A percentile compares a stretch with the other conserved stretches of the same genome.
Evolutionary conservation across 2,329 filamentous ascomycete species (phyloP).

Genomic region (Botrytis aclada): DNA sequence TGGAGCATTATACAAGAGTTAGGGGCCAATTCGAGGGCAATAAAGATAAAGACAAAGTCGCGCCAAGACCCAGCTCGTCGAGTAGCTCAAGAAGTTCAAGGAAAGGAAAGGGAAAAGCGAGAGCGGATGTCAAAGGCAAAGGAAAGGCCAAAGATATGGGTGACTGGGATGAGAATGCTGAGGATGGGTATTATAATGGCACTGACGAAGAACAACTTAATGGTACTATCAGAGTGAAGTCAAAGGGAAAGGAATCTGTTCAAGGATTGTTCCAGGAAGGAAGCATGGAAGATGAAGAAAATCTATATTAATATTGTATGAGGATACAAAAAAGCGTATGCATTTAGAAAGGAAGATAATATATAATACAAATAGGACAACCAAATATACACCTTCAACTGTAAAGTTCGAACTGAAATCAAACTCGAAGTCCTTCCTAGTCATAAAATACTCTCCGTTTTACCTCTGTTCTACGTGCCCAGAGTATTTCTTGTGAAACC

Average conservation of each 20-base stretch:
- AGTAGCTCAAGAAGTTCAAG: conserved; percentile 22
- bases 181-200: conserved; percentile 26
- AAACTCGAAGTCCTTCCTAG: not conserved
- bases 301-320: conserved; percentile 35
- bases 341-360: not conserved
- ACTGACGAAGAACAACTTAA: conserved; percentile 18
- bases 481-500: not conserved
- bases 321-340: not conserved
- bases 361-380: not conserved
- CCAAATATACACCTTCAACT: not conserved
- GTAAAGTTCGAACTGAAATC: not conserved
- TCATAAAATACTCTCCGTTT: not conserved
- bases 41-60: conserved; percentile 38
- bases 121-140: conserved; percentile 26
- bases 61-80: conserved; percentile 9
- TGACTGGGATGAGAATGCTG: conserved; percentile 37
- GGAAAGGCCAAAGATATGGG: conserved; percentile 42
- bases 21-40: conserved; percentile 75
- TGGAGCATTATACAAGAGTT: conserved; percentile 86
- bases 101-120: conserved; percentile 30
- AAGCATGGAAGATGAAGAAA: conserved; percentile 37
- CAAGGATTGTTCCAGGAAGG: conserved; percentile 26
- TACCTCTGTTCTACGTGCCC: too few species aligned
- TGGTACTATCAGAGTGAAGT: conserved; percentile 15
- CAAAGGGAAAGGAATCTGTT: conserved; percentile 51